A percentile compares a stretch with the other conserved stretches of the same genome.
phyloP scores from a whole-genome alignment of 495 filamentous ascomycete species.

The Penicillium tannophilum region DNA sequence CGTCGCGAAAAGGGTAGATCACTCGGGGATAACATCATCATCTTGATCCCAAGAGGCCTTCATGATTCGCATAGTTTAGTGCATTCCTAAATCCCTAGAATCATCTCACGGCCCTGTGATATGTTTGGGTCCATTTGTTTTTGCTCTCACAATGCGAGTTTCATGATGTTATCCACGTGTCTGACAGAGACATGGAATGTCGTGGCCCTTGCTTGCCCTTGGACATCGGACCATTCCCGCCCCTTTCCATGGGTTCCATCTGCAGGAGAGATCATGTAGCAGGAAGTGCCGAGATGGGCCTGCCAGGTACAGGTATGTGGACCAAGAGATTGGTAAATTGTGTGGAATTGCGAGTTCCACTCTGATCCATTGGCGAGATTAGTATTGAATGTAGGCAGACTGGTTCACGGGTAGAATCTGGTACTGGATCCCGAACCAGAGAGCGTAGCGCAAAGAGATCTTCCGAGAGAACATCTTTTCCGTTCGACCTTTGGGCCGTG shows the following conservation, averaged over 20 bases:
- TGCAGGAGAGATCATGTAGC: slow-evolving; percentile 1
- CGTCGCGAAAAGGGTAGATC: slow-evolving; percentile 19
- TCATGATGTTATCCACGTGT: slow-evolving; percentile 14
- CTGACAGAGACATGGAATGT: slow-evolving; percentile 13
- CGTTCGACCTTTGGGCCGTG: slow-evolving; percentile 3
- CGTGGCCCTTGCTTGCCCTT: slow-evolving; percentile 10
- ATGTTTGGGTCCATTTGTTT: neutral
- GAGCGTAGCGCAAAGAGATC: neutral
- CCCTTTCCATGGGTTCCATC: slow-evolving; percentile 11
- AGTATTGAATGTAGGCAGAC: neutral
- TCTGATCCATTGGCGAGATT: slow-evolving; percentile 3
- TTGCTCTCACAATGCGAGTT: neutral
- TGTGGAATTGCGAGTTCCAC: slow-evolving; percentile 5
- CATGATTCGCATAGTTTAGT: slow-evolving; percentile 18
- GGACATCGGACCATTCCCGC: slow-evolving; percentile 2
- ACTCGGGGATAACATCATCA: neutral
- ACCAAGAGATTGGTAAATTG: neutral
- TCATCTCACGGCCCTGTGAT: slow-evolving; percentile 1
- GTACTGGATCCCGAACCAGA: neutral
- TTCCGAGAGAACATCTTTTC: neutral
- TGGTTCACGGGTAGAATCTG: neutral
- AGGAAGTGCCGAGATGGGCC: slow-evolving; percentile 7
- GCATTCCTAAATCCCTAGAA: slow-evolving; percentile 11
- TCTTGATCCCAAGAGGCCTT: neutral
- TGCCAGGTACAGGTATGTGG: slow-evolving; percentile 8